Base-by-base conservation (phyloP, 257 asterid species). In the Nicotiana obtusifolia region DNA sequence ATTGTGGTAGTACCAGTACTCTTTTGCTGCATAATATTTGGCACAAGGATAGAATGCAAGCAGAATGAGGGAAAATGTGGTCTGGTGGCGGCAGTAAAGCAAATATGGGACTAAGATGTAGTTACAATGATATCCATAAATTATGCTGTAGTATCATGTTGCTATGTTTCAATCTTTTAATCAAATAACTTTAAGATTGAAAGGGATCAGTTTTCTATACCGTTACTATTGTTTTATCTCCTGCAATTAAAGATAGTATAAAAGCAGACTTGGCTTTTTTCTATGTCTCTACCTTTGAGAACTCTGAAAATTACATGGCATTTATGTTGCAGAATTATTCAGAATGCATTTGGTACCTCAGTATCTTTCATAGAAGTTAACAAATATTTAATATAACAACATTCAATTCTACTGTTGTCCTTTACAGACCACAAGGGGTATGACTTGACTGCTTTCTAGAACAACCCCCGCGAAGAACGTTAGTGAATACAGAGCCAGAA, bases 391-490 rank as follows among this genome's bases (percentile, higher is more conserved):
- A 49, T 75, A 49, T 49, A 49, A 49, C 80, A 13, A 11, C 57
- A 78, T 22, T 79, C 13, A 20, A 75, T 71, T 81, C 22, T 68
- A 60, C 75, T 20, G 66, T 81, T 59, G 65, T 68, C 44, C 82
- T 83, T 81, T 88, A 16, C 73, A 86, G 89, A 64, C 35, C 57
- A 65, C 47, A 56, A 78, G 83, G 66, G 80, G 77, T 81, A 67
- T 85, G 76, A 76, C 78, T 85, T 85, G 56, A 65, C 33, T 67
- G 64, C 84, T 82, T 82, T 88, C 61, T 60, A 54, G 85, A 64
- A 20, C 57, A 80, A 62, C 77, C 67, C 84, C 57, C 60, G 57
- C 7, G 28, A 76, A 47, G 83, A 65, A 22, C 10, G 84, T 71
- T 81, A 56, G 81, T 60, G 83, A 57, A 64, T 56, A 81, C 83